Percentiles rank a stretch among this genome's conserved stretches.
These are phyloP conservation scores for Pisolithus marmoratus DNA, from an alignment of 768 basidiomycete genomes.

Conservation along the genomic window DNA sequence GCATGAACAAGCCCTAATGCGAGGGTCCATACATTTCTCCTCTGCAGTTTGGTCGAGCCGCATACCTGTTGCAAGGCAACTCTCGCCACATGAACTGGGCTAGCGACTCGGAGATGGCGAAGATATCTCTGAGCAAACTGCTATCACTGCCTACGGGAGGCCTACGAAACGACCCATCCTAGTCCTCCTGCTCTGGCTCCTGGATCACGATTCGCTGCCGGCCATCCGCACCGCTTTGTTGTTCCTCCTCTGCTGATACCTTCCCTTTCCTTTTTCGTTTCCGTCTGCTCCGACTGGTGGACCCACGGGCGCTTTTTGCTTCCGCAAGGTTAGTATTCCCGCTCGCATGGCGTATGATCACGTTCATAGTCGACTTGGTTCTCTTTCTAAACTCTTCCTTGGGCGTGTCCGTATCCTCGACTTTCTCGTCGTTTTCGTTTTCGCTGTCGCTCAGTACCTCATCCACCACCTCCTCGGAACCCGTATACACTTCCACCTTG, in stretches of 20 bases:
- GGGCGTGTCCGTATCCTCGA: slow-evolving; percentile 58
- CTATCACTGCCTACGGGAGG: too few relatives aligned
- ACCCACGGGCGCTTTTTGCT: not conserved
- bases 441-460: slow-evolving; percentile 49
- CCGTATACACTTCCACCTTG: slow-evolving; percentile 55
- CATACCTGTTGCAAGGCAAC: too few relatives aligned
- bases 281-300: too few relatives aligned
- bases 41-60: too few relatives aligned
- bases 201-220: slow-evolving; percentile 30
- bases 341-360: slow-evolving; percentile 58
- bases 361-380: slow-evolving; percentile 61
- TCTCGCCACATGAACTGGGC: too few relatives aligned
- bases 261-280: slow-evolving; percentile 8
- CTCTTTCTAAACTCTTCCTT: slow-evolving; percentile 55
- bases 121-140: too few relatives aligned
- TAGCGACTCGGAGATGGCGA: too few relatives aligned
- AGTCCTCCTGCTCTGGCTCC: slow-evolving; percentile 41
- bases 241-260: not conserved
- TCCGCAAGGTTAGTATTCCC: slow-evolving; percentile 16
- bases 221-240: slow-evolving; percentile 1
- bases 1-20: too few relatives aligned
- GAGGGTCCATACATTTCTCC: too few relatives aligned
- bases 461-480: slow-evolving; percentile 69
- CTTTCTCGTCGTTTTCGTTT: slow-evolving; percentile 55
- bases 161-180: slow-evolving; percentile 22